Percentiles rank a stretch among this genome's conserved stretches.
Evolutionary conservation across 495 filamentous ascomycete species (phyloP).

Genomic region (Hypoxylon intermedium): DNA sequence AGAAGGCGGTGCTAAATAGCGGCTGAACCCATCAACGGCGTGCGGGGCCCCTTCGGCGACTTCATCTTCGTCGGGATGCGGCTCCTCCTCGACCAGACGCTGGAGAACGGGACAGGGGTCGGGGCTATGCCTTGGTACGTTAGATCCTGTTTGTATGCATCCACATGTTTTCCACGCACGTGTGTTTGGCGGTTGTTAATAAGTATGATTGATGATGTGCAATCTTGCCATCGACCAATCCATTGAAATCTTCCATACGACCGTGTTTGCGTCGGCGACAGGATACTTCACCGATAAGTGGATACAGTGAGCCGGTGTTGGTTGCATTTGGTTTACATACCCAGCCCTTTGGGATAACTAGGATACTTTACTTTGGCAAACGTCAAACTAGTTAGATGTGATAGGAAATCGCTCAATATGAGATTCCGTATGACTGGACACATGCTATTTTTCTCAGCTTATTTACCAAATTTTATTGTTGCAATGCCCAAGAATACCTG

Average conservation of each 20-base stretch:
- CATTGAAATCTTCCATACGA: constrained; percentile 45
- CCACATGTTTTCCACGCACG: not conserved
- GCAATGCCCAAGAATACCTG: no score
- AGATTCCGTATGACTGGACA: no score
- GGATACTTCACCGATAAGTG: constrained; percentile 40
- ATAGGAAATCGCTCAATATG: no score
- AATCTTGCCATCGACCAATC: constrained; percentile 42
- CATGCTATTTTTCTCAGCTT: no score
- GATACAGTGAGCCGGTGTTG: constrained; percentile 19
- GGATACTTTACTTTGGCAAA: not conserved
- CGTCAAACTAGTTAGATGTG: not conserved
- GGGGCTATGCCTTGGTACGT: constrained; percentile 24
- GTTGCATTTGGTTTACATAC: not conserved
- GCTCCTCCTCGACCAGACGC: constrained; percentile 42
- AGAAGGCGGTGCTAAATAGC: no score
- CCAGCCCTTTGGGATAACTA: no score
- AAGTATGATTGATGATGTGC: no score
- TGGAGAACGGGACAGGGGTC: constrained; percentile 42
- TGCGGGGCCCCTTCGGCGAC: constrained; percentile 45
- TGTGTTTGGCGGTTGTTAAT: not conserved
- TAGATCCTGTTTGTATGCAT: constrained; percentile 1
- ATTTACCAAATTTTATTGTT: no score
- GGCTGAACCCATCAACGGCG: no score
- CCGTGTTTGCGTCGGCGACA: constrained; percentile 39
- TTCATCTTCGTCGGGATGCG: constrained; percentile 42